A percentile compares a stretch with the other conserved stretches of the same genome.
Conservation (phyloP, 1,139 yeast genomes). For the Komagataea norvegica region DNA sequence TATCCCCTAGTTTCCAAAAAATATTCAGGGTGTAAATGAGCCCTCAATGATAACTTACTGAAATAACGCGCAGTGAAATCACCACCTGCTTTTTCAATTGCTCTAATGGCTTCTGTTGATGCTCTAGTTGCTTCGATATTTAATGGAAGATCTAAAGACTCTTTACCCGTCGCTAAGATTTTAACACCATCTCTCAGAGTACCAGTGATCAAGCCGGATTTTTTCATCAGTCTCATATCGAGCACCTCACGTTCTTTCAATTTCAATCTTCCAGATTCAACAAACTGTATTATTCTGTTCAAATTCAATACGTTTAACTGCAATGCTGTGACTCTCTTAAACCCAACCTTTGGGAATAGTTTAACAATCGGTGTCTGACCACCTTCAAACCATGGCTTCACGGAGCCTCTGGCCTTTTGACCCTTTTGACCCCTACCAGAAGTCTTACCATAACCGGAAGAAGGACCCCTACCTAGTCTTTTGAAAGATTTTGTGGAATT, state of each 20-base stretch:
- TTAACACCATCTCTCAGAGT: constrained; percentile 76
- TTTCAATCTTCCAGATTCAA: constrained; percentile 58
- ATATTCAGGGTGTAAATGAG: constrained; percentile 72
- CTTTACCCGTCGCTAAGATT: constrained; percentile 65
- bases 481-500: constrained; percentile 43
- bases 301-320: constrained; percentile 52
- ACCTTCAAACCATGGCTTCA: constrained; percentile 95
- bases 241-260: constrained; percentile 55
- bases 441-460: constrained; percentile 89
- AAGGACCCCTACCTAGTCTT: constrained; percentile 95
- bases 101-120: constrained; percentile 63
- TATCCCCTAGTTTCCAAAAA: constrained; percentile 67
- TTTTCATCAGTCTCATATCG: constrained; percentile 62
- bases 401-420: constrained; percentile 92
- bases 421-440: constrained; percentile 98
- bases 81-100: constrained; percentile 71
- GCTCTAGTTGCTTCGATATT: constrained; percentile 82
- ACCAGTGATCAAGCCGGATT: constrained; percentile 70
- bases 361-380: constrained; percentile 95
- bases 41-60: constrained; percentile 60
- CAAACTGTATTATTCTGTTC: constrained; percentile 54
- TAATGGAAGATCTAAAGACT: constrained; percentile 51
- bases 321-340: constrained; percentile 50
- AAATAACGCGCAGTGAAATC: constrained; percentile 69
- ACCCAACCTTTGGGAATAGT: constrained; percentile 88